phyloP scores from a whole-genome alignment of 257 asterid genomes.

The Nicotiana noctiflora region DNA sequence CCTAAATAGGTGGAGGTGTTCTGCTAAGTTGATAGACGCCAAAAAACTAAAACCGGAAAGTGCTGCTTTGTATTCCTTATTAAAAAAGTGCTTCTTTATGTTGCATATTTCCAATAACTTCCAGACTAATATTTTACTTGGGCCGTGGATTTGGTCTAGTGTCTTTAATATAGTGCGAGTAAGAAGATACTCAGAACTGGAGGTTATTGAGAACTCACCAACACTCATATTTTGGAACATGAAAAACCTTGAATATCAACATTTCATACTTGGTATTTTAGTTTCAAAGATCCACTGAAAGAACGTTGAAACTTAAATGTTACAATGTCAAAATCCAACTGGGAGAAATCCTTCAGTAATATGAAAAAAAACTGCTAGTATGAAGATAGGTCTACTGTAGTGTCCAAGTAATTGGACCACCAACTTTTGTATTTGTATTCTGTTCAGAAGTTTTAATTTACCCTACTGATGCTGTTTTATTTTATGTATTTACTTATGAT shows the following conservation, averaged over 20 bases:
- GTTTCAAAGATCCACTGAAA: background rate
- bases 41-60: background rate
- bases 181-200: too few relatives aligned
- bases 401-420: background rate
- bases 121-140: too few relatives aligned
- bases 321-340: background rate
- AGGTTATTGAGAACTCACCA: too few relatives aligned
- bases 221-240: too few relatives aligned
- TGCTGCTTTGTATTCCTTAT: too few relatives aligned
- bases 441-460: background rate
- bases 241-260: too few relatives aligned
- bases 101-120: too few relatives aligned
- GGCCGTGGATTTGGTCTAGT: too few relatives aligned
- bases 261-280: background rate
- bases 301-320: background rate
- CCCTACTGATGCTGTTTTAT: background rate
- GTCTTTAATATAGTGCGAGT: too few relatives aligned
- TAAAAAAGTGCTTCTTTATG: too few relatives aligned
- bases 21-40: background rate
- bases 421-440: background rate
- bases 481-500: background rate
- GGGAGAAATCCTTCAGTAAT: background rate
- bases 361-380: background rate
- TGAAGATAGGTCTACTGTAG: background rate
- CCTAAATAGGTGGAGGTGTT: background rate